Conservation (phyloP, 495 filamentous ascomycete species). For the Aspergillus bridgeri region DNA sequence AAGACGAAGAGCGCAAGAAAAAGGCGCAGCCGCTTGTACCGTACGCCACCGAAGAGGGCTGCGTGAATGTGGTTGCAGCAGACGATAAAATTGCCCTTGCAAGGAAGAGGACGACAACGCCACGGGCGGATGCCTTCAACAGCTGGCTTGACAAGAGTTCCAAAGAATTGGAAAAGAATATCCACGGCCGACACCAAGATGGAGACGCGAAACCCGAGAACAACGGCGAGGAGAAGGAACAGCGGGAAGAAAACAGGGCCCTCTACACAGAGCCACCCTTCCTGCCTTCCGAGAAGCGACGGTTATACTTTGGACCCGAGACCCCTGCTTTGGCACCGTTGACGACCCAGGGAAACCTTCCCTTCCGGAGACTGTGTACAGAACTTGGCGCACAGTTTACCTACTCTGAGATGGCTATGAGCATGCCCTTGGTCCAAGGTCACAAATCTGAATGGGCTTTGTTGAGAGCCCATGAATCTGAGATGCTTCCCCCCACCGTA, state of each 20-base stretch:
- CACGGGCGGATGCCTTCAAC: conserved; percentile 72
- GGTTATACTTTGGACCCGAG: conserved; percentile 87
- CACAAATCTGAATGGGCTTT: conserved; percentile 90
- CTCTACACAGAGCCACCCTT: conserved; percentile 79
- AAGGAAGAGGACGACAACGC: conserved; percentile 60
- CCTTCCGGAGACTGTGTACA: conserved; percentile 89
- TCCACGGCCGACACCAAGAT: conserved; percentile 28
- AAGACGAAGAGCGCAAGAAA: conserved; percentile 48
- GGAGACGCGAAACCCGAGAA: conserved; percentile 22
- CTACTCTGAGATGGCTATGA: conserved; percentile 98
- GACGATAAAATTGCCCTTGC: conserved; percentile 66
- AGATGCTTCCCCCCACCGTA: conserved; percentile 61
- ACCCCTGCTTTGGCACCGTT: conserved; percentile 86
- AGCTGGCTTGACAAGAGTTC: conserved; percentile 66
- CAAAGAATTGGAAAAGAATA: conserved; percentile 50
- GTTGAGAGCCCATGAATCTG: conserved; percentile 82
- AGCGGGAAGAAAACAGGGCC: conserved; percentile 67
- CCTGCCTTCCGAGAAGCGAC: conserved; percentile 85
- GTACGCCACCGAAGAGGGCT: conserved; percentile 52
- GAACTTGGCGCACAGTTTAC: conserved; percentile 87
- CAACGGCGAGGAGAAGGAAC: conserved; percentile 27
- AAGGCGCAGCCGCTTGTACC: conserved; percentile 32
- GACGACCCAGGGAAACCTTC: conserved; percentile 95
- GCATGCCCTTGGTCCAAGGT: conserved; percentile 85
- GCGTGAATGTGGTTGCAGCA: conserved; percentile 68